These are phyloP conservation scores for Borealophlyctis nickersoniae DNA, from an alignment of 192 early-diverging fungal species.

Conservation along the genomic window DNA sequence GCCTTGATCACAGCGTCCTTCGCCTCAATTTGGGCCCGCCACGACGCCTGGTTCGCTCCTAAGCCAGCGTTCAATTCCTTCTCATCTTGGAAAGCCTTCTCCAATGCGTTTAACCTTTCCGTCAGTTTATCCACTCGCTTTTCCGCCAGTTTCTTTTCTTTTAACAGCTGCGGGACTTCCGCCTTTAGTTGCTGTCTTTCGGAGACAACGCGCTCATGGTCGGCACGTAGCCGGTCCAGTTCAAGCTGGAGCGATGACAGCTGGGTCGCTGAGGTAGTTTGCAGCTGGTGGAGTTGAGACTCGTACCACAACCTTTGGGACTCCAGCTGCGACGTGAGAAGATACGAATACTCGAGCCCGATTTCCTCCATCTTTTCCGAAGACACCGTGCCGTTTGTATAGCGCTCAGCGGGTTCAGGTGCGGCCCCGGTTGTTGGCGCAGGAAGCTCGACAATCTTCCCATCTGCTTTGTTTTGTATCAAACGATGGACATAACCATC, in stretches of 20 bases:
- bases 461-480: constrained; percentile 87
- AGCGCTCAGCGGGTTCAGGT: constrained; percentile 3
- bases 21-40: constrained; percentile 52
- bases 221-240: constrained; percentile 8
- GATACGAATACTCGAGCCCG: constrained; percentile 74
- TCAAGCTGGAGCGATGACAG: constrained; percentile 5
- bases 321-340: constrained; percentile 82
- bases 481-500: constrained; percentile 96
- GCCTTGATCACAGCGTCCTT: constrained; percentile 53
- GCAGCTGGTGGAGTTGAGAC: constrained; percentile 49
- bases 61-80: constrained; percentile 57
- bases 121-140: constrained; percentile 58
- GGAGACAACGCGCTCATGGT: constrained; percentile 7
- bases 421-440: constrained; percentile 33
- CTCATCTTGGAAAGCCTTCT: constrained; percentile 71
- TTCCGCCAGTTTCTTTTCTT: constrained; percentile 49
- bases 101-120: constrained; percentile 48
- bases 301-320: constrained; percentile 87
- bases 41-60: constrained; percentile 60
- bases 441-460: constrained; percentile 85
- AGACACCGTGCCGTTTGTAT: constrained; percentile 11
- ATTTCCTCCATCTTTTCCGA: constrained; percentile 75
- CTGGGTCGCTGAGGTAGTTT: not conserved
- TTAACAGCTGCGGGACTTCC: constrained; percentile 24
- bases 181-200: constrained; percentile 8